Evolutionary conservation across 208 protist species (phyloP).

Genomic region (Acanthamoeba culbertsoni): DNA sequence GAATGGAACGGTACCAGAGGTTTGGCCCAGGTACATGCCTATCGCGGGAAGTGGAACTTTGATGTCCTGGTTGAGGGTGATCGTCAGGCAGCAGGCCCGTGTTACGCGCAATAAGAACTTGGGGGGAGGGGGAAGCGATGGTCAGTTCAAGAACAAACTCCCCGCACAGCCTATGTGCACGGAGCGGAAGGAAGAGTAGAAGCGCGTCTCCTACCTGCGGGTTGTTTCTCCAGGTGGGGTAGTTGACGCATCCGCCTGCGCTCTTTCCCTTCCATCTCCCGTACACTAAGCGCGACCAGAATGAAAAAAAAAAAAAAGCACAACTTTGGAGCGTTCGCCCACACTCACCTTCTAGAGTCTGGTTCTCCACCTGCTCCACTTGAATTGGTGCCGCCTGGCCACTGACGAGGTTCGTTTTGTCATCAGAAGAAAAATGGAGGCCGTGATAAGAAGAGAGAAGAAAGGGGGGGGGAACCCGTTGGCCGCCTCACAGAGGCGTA

Average conservation of each 20-base stretch:
- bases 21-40: not conserved
- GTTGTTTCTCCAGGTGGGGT: slow-evolving; percentile 25
- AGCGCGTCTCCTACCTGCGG: not conserved
- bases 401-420: no score
- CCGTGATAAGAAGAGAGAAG: no score
- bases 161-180: not conserved
- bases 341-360: no score
- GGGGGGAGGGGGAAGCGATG: no score
- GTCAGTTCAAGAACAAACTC: not conserved
- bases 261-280: slow-evolving; percentile 20
- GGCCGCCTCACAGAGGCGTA: not conserved
- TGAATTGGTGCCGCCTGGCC: no score
- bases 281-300: not conserved
- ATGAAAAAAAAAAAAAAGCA: not conserved
- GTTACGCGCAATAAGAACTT: not conserved
- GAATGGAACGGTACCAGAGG: not conserved
- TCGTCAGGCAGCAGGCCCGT: not conserved
- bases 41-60: not conserved
- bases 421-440: no score
- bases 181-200: not conserved
- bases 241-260: slow-evolving; percentile 49
- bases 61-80: not conserved
- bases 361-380: no score
- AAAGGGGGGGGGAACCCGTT: not conserved
- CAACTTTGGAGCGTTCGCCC: not conserved